Evolutionary conservation across 1,139 yeast genomes (phyloP).

Genomic region (Yamadazyma oceani): DNA sequence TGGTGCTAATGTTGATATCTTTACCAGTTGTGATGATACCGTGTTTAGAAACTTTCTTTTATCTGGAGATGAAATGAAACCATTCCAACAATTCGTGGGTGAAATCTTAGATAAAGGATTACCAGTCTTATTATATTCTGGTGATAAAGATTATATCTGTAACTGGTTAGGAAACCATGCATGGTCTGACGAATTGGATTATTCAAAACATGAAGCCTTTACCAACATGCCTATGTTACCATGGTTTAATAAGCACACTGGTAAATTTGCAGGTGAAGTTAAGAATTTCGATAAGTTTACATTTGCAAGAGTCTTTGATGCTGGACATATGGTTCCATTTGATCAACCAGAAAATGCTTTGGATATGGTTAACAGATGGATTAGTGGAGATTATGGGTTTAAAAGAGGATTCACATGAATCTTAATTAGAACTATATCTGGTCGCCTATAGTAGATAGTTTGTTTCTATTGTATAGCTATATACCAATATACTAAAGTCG

Average conservation of each 20-base stretch:
- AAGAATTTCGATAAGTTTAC: constrained; percentile 46
- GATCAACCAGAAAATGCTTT: constrained; percentile 48
- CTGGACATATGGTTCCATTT: constrained; percentile 54
- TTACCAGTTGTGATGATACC: constrained; percentile 83
- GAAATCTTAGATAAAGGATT: constrained; percentile 55
- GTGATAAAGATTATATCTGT: constrained; percentile 83
- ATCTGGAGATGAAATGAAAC: constrained; percentile 90
- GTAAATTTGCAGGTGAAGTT: constrained; percentile 44
- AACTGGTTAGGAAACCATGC: constrained; percentile 85
- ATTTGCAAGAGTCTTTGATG: constrained; percentile 47
- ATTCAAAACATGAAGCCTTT: constrained; percentile 59
- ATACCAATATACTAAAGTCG: too few relatives aligned
- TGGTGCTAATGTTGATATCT: constrained; percentile 88
- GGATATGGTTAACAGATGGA: constrained; percentile 49
- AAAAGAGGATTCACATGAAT: constrained; percentile 8
- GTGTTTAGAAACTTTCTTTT: constrained; percentile 78
- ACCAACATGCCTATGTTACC: constrained; percentile 38
- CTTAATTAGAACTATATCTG: too few relatives aligned
- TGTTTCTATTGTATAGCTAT: too few relatives aligned
- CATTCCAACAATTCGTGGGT: constrained; percentile 70
- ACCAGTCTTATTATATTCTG: constrained; percentile 78
- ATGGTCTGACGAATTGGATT: constrained; percentile 69
- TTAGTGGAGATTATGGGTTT: constrained; percentile 19
- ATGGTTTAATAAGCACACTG: constrained; percentile 34
- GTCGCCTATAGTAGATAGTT: too few relatives aligned